Conservation (phyloP, 2,329 filamentous ascomycete species). For the Colletotrichum eremochloae region DNA sequence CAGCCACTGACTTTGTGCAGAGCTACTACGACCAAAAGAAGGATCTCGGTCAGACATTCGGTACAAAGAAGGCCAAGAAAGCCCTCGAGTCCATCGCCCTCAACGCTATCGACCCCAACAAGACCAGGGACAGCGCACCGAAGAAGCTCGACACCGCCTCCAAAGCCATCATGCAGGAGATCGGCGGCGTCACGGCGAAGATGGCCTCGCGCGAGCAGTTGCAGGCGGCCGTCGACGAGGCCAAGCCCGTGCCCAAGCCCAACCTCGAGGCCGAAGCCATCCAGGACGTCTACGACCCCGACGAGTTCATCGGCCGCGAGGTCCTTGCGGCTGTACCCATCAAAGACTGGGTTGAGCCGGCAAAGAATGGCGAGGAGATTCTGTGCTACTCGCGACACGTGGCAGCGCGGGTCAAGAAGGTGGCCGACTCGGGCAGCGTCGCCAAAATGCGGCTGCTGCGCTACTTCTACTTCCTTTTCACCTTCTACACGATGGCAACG, state of each 20-base stretch:
- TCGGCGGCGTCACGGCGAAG: constrained; percentile 71
- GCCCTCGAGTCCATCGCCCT: constrained; percentile 76
- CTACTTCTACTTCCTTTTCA: constrained; percentile 70
- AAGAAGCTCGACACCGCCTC: constrained; percentile 68
- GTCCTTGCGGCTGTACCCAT: constrained; percentile 77
- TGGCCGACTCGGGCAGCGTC: constrained; percentile 59
- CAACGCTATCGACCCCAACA: constrained; percentile 74
- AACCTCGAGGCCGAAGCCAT: constrained; percentile 76
- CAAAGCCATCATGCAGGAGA: constrained; percentile 72
- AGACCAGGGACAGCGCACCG: constrained; percentile 50
- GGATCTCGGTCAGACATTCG: constrained; percentile 82
- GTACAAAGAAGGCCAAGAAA: constrained; percentile 89
- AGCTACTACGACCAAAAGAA: constrained; percentile 73
- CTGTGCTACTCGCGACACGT: constrained; percentile 73
- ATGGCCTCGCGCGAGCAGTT: constrained; percentile 77
- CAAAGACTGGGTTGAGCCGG: constrained; percentile 79
- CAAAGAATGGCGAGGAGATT: constrained; percentile 70
- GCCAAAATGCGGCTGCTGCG: constrained; percentile 70
- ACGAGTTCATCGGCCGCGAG: constrained; percentile 75
- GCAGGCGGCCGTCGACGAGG: constrained; percentile 73
- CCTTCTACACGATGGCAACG: constrained; percentile 64
- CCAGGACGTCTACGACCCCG: constrained; percentile 79
- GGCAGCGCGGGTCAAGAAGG: constrained; percentile 69
- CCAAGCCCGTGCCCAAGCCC: constrained; percentile 79
- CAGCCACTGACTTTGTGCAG: constrained; percentile 51